Evolutionary conservation across 2,329 filamentous ascomycete species (phyloP), one percentile per base, ranked within the genome.

Genomic region (Trichoderma cornu-damae): DNA sequence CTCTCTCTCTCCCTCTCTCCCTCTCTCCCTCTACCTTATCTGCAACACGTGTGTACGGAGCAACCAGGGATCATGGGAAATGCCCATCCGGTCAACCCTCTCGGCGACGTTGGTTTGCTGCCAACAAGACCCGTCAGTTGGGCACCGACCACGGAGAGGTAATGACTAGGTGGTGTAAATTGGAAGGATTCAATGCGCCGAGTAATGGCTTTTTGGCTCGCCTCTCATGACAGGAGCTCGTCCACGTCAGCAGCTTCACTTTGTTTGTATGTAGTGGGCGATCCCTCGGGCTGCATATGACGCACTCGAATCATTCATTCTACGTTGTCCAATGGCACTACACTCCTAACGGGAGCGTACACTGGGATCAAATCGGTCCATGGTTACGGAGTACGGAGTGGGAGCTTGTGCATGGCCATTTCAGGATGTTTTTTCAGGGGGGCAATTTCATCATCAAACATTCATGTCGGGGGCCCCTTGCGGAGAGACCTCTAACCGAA

Each of bases 11-110:
- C n/a, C n/a, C n/a, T n/a, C n/a, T n/a, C n/a, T n/a, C n/a, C n/a
- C n/a, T n/a, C n/a, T n/a, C n/a, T n/a, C n/a, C 8, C 30, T 55
- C 42, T 47, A 47, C 42, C 32, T 55, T 47, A 55, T 55, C 51
- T 55, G 51, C 38, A 28, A 47, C 51, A 38, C 42, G 30, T 24
- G 44, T 22, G 24, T 24, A 53, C 32, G 24, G 42, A 37, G 51
- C 20, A 37, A 47, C 28, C 28, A 11, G 44, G 26, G 16, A 30
- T 30, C 14, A 20, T 16, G 26, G n/a, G n/a, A 11, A 12, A 28
- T 30, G n/a, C 44, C n/a, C 14, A 30, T 37, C 32, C 32, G 28
- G 9, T 30, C 9, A 30, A 30, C 6, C 6, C 28, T 30, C 28
- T 30, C 28, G 28, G 28, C 28, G 28, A 30, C 9, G 16, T 16